Base-by-base conservation (phyloP, 331 rosid genomes). In the Erythrophleum ivorense region DNA sequence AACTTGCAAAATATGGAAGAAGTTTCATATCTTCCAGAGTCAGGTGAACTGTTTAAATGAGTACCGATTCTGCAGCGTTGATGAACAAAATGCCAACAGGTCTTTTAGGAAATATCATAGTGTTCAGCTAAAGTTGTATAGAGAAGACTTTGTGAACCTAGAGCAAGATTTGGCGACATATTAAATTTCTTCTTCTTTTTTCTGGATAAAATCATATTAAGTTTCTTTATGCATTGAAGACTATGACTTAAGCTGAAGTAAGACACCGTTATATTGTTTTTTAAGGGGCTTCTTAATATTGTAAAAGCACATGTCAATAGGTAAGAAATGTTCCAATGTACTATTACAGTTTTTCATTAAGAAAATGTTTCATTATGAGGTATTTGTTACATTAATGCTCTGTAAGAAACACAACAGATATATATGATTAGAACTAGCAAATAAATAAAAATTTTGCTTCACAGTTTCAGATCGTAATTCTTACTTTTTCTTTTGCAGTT, bases 401-500 rank as follows among this genome's bases (percentile, higher is more conserved):
- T 75, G 57, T 46, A 48, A 68, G 70, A 76, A 79, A 66, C 81
- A 71, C 72, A 50, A 21, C 40, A 31, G 49, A 34, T 8, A 55
- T 72, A 55, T 49, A 24, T 62, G 66, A 45, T 38, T 24, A 55
- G 34, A 66, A 62, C 50, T 15, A 52, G 7, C 10, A 6, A 57
- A 67, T 48, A 53, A 82, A 69, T 14, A 63, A 21, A n/a, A 5
- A 15, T 50, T 72, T 29, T 59, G 74, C 40, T 43, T 43, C 8
- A 41, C 60, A 43, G 77, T 85, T 85, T 69, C 71, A 63, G 75
- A 80, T 50, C 67, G 11, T 73, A 68, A 83, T 68, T 50, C 11
- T 73, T 69, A 21, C 43, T 71, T 75, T n/a, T 78, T 57, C 36
- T 78, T 81, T 66, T 62, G 72, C 85, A 88, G 99, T 88, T 78